A percentile compares a stretch with the other conserved stretches of the same genome.
Evolutionary conservation across 1,284 basidiomycete genomes (phyloP).

Genomic region (Tilletia setariae): DNA sequence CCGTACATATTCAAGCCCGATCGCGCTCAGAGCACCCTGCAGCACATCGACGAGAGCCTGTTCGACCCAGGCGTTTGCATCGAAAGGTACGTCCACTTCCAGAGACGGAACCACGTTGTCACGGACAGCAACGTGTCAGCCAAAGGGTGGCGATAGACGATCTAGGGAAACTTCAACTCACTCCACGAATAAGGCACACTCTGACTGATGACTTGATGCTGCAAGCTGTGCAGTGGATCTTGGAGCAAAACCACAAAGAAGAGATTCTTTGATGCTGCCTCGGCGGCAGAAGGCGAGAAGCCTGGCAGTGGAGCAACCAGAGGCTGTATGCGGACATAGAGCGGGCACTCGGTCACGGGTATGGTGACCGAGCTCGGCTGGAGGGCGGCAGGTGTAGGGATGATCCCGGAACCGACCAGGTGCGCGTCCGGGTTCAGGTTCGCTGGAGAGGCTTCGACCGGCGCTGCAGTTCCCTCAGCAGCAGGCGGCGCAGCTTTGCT

Average conservation of each 20-base stretch:
- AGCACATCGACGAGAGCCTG: slow-evolving; percentile 48
- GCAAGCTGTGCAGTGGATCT: slow-evolving; percentile 45
- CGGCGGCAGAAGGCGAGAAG: not conserved
- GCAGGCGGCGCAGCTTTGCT: not conserved
- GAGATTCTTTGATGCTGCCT: slow-evolving; percentile 24
- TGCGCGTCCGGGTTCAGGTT: not conserved
- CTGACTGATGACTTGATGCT: slow-evolving; percentile 47
- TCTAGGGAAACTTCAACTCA: slow-evolving; percentile 27
- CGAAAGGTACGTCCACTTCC: slow-evolving; percentile 43
- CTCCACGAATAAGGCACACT: slow-evolving; percentile 45
- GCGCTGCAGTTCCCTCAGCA: not conserved
- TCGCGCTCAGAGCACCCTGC: slow-evolving; percentile 41
- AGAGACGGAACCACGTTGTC: slow-evolving; percentile 7
- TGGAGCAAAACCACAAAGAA: slow-evolving; percentile 44
- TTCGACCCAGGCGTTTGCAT: slow-evolving; percentile 51
- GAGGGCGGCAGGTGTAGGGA: too few species aligned
- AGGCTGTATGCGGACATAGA: slow-evolving; percentile 91
- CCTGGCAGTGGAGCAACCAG: slow-evolving; percentile 33
- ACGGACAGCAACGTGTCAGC: not conserved
- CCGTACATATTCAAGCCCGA: slow-evolving; percentile 32
- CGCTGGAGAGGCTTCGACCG: slow-evolving; percentile 18
- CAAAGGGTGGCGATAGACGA: not conserved
- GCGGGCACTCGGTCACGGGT: slow-evolving; percentile 81
- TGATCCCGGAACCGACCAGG: too few species aligned
- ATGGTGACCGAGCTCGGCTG: slow-evolving; percentile 25